Conservation (phyloP, 176 grass and related monocot genomes). For the Triticum timopheevii region DNA sequence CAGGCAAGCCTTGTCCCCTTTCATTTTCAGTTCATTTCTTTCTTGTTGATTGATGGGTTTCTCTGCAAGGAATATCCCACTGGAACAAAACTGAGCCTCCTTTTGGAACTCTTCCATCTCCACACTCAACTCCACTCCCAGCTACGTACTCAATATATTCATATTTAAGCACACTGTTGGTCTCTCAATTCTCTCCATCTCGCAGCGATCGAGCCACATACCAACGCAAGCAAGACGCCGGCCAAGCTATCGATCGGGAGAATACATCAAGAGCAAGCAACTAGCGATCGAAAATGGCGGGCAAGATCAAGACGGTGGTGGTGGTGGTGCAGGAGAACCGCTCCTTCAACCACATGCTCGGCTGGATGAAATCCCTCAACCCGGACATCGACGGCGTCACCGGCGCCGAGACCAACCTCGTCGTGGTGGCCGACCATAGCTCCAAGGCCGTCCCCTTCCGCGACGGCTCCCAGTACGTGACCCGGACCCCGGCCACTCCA, state of each 20-base stretch:
- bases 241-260: not conserved
- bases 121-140: not conserved
- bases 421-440: conserved; percentile 36
- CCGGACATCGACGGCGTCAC: conserved; percentile 2
- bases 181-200: not conserved
- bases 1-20: too few species aligned
- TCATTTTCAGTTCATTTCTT: too few species aligned
- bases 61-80: not conserved
- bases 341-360: conserved; percentile 97
- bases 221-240: too few species aligned
- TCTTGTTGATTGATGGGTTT: not conserved
- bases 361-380: conserved; percentile 55
- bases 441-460: conserved; percentile 45
- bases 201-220: not conserved
- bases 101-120: not conserved
- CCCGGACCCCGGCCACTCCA: conserved; percentile 87
- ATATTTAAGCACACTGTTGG: not conserved
- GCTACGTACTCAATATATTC: not conserved
- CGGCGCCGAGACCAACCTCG: conserved; percentile 45
- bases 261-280: too few species aligned
- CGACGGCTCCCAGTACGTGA: conserved; percentile 61
- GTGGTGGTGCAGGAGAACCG: conserved; percentile 82
- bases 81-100: not conserved
- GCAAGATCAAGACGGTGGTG: conserved; percentile 53
- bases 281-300: not conserved